Base-by-base conservation (phyloP, 2,329 filamentous ascomycete species). In the Aschersonia sp. region DNA sequence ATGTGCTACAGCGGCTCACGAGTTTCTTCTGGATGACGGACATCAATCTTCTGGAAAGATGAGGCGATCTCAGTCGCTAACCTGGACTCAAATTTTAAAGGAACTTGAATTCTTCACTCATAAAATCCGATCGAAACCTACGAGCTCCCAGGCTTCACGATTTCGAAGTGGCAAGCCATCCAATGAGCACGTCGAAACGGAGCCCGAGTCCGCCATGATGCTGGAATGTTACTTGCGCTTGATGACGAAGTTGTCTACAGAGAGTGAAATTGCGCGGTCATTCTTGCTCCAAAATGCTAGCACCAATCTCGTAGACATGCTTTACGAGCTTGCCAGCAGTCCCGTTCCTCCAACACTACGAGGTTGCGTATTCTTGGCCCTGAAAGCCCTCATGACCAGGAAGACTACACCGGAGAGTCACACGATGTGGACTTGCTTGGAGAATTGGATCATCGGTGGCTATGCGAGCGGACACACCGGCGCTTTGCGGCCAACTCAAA, bases 161-260 rank as follows among this genome's bases (percentile, higher is more conserved):
- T 75, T 77, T 56, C 74, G 80, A 51, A 63, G 74, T 47, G 74
- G 75, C 44, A 83, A 86, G 61, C 69, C 77, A 44, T 70, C 77
- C 43, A 71, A 70, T 20, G 81, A 84, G 43, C 75, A 84, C 51
- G 80, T 87, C 51, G 89, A 94, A 61, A 73, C 75, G 31, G 91
- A 96, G 60, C 86, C 89, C 4, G 94, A 98, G 63, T 94, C 87
- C 41, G 82, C 84, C n/a, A 85, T 95, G 66, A 96, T 98, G 87
- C 73, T 98, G 31, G 89, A 96, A 60, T 91, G 88, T 56, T 97
- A 97, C 61, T 73, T 98, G 47, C 81, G 91, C 31, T 74, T 98
- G 4, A 85, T 95, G 56, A 80, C 87, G 3, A 88, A 94, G 62
- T 71, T 98, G 7, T 82, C 84, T 52, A 73, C 76, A 29, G 80